Evolutionary conservation across 257 asterid species (phyloP), one percentile per base, ranked within the genome.

Genomic region (Nicotiana otophora): DNA sequence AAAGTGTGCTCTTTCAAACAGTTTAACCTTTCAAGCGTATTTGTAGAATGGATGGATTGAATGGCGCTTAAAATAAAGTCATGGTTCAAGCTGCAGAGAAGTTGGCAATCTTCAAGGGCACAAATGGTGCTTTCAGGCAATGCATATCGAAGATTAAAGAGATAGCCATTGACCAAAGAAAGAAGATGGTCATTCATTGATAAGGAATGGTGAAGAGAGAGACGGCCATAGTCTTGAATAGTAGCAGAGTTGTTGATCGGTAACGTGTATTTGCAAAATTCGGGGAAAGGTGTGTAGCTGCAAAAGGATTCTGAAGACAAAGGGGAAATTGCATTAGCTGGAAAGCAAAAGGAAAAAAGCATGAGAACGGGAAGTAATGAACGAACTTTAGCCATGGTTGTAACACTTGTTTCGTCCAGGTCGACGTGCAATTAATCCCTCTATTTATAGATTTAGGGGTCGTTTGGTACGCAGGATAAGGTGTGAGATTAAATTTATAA

Each of bases 101-200:
- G 82, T 34, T 78, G 80, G 88, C 97, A 93, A 33, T 93, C 98
- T 34, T 92, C 77, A 12, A 94, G 94, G 1, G 97, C 95, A 0
- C 89, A 84, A 12, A 85, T 28, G 0, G 94, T 33, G 4, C 7
- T 85, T 78, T 68, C 55, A 5, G 84, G n/a, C 55, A 77, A 76
- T 34, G 77, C 60, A 30, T 68, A 82, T 11, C 34, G 54, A 19
- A 28, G 88, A 4, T 60, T 64, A 4, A 53, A 53, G 23, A 83
- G 82, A 80, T 4, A 53, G 39, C 1, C 28, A 26, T 89, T 54
- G 81, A 94, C 76, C 20, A 90, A 87, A 57, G 93, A n/a, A 0
- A 86, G 87, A 83, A 92, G 89, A 4, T 85, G 89, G 1, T 48
- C 74, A 0, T 95, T 89, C 1, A 87, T 36, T 6, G 86, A 86